These are phyloP conservation scores for Fomitopsis pulvina DNA, from an alignment of 768 basidiomycete genomes.

Conservation along the genomic window DNA sequence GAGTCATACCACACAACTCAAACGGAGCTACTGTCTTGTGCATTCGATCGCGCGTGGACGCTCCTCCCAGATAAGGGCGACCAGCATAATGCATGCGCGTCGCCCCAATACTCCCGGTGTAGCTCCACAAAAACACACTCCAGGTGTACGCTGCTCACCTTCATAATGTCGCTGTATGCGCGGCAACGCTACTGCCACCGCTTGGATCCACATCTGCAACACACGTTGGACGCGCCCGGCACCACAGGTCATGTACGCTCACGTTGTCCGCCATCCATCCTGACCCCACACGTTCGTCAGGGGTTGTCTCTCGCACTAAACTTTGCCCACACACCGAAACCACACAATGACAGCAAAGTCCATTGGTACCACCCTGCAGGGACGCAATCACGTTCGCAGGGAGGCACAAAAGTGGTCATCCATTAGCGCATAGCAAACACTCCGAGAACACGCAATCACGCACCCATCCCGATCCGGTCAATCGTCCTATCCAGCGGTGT, in stretches of 20 bases:
- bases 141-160: constrained; percentile 33
- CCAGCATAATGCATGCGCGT: too few species aligned
- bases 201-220: constrained; percentile 90
- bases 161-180: constrained; percentile 86
- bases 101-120: too few species aligned
- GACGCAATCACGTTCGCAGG: neutral
- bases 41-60: too few species aligned
- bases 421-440: neutral
- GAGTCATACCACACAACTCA: too few species aligned
- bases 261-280: constrained; percentile 96
- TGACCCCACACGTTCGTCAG: too few species aligned
- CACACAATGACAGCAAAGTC: constrained; percentile 77
- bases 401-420: constrained; percentile 2
- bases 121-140: neutral
- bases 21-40: too few species aligned
- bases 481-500: constrained; percentile 75
- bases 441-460: constrained; percentile 11
- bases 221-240: constrained; percentile 19
- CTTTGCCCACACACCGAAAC: constrained; percentile 61
- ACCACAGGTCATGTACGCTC: constrained; percentile 18
- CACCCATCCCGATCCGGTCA: constrained; percentile 86
- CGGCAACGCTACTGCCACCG: constrained; percentile 90
- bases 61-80: too few species aligned
- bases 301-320: too few species aligned
- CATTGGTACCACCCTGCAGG: constrained; percentile 69